Percentiles rank a stretch among this genome's conserved stretches.
phyloP scores from a whole-genome alignment of 768 basidiomycete species.

The Pleurotus djamor region DNA sequence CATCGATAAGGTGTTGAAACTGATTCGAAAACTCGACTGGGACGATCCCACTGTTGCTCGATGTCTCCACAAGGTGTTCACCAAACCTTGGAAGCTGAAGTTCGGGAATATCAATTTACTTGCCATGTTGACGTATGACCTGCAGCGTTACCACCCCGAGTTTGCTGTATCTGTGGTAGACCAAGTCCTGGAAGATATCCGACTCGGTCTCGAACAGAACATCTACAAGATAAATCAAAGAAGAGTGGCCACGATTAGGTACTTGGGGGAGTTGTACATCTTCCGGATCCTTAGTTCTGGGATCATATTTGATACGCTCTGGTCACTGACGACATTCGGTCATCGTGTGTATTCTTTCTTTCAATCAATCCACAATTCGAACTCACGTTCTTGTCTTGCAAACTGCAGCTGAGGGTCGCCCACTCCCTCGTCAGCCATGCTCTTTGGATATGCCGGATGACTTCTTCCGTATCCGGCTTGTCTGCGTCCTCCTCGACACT shows the following conservation, averaged over 20 bases:
- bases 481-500: constrained; percentile 91
- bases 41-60: constrained; percentile 65
- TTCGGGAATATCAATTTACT: constrained; percentile 86
- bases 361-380: neutral
- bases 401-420: constrained; percentile 79
- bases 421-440: constrained; percentile 72
- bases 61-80: constrained; percentile 84
- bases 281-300: constrained; percentile 88
- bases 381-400: constrained; percentile 10
- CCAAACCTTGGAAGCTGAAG: constrained; percentile 98
- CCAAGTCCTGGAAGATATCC: constrained; percentile 91
- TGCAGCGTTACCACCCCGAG: constrained; percentile 89
- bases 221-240: constrained; percentile 94
- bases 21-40: constrained; percentile 95
- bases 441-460: constrained; percentile 92
- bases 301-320: constrained; percentile 90
- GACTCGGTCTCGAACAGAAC: constrained; percentile 90
- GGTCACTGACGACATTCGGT: constrained; percentile 94
- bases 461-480: constrained; percentile 90
- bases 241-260: constrained; percentile 88
- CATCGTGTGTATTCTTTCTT: constrained; percentile 65
- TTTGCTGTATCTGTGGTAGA: constrained; percentile 90
- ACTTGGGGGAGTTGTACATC: constrained; percentile 96
- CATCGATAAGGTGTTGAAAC: constrained; percentile 93
- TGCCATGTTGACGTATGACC: constrained; percentile 93